Base-by-base conservation (phyloP, 768 basidiomycete genomes). In the Lyophyllum shimeji region DNA sequence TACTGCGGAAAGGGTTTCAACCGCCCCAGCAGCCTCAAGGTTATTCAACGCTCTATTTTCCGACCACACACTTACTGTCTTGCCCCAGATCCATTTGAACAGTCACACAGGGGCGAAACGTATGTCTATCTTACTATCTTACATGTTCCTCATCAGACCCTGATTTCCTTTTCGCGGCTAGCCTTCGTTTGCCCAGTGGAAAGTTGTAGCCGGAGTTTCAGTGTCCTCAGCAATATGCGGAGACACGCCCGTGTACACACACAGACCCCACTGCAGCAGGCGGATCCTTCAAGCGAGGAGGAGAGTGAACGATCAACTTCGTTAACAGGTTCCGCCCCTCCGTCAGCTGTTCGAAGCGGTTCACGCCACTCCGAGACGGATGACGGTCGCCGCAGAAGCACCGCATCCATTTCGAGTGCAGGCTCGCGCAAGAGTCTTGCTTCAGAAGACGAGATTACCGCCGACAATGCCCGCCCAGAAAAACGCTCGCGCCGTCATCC, bases 151-250 rank as follows among this genome's bases (percentile, higher is more conserved):
- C 55, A 58, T 57, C 42, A 49, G 50, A 34, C 50, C 29, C 55
- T 60, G 55, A 52, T 46, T 55, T 29, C 54, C 43, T 44, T 55
- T 58, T 54, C 17, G 46, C 55, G 45, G 58, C 55, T 67, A 92
- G 90, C 90, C 8, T 91, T 88, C 71, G 74, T 79, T 43, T 93
- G 90, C 67, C 85, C 90, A 17, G 81, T 84, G 50, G 82, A 86
- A 60, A 82, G 82, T 56, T 93, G 90, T 71, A 86, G 87, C 7
- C 86, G 90, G 43, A 84, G 86, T 67, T 93, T 93, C 71, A 90
- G 89, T 65, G 90, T 92, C 48, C 83, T 91, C 66, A 91, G 89
- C 70, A 93, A 93, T 74, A 93, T 93, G 90, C 86, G 90, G 59
- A 79, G 90, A 55, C 90, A 93, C 69, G 84, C 89, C 56, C 85